Evolutionary conservation across 2,329 filamentous ascomycete species (phyloP), one percentile per base, ranked within the genome.

Genomic region (Chaetomium sp.): DNA sequence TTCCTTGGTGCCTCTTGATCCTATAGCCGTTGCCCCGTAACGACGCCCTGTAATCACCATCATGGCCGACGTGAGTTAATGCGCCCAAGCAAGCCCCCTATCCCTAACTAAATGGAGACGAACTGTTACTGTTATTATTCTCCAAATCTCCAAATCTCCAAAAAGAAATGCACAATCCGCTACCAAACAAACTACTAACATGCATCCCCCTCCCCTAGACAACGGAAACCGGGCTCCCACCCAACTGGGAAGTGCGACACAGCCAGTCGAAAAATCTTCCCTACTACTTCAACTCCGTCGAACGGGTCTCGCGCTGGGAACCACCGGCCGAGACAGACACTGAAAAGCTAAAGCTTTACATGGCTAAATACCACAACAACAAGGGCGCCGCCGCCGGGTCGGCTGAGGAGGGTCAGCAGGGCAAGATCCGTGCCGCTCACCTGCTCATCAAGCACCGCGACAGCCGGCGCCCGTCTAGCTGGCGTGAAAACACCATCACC

Each of bases 231-330:
- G 92, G 92, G 70, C 84, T 96, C 61, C 91, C 91, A 60, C 72
- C 84, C 49, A 84, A 85, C 71, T 96, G 92, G 91, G 94, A 97
- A 76, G 90, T 99, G 69, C 90, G 94, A 71, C 90, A 95, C 76
- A 96, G 90, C 72, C 95, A 96, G 78, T 95, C 90, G 73, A 97
- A 96, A 79, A 95, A 95, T 75, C 87, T 97, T 38, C 94, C 94
- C 40, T 99, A 99, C 79, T 99, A 97, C 79, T 97, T 96, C 86
- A 95, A 96, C 74, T 78, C 87, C 46, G 76, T 75, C 64, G 89
- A 90, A 61, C 92, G 91, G 71, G 85, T 90, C 70, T 97, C 94
- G 61, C 84, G 89, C 74, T 99, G 94, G 94, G 94, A 97, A 70
- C 92, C 94, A 3, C 94, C 94, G 7, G 71, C 82, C 45, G 89